A percentile compares a stretch with the other conserved stretches of the same genome.
phyloP scores from a whole-genome alignment of 352 stramenopile species.

The Phytophthora megakarya region DNA sequence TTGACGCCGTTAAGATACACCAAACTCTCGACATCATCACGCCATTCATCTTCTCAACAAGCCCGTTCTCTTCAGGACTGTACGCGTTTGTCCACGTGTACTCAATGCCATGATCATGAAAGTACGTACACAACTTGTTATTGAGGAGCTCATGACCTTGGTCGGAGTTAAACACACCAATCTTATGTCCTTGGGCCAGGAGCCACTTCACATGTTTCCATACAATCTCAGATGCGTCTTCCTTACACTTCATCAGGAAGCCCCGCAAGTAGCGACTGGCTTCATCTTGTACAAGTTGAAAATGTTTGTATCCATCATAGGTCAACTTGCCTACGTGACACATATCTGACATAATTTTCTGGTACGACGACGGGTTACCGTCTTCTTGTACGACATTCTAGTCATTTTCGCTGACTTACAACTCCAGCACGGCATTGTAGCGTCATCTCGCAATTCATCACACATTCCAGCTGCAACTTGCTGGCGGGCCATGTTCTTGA shows the following conservation, averaged over 20 bases:
- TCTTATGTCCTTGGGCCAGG: not conserved
- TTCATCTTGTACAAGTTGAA: too few relatives aligned
- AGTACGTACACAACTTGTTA: not conserved
- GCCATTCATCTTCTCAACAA: constrained; percentile 13
- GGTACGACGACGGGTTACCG: too few relatives aligned
- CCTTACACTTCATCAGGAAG: too few relatives aligned
- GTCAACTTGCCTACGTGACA: too few relatives aligned
- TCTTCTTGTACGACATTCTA: too few relatives aligned
- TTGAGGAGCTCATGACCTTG: not conserved
- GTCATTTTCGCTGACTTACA: constrained; percentile 6
- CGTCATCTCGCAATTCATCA: not conserved
- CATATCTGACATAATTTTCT: too few relatives aligned
- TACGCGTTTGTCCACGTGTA: not conserved
- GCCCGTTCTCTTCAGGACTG: constrained; percentile 2
- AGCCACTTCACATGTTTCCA: too few relatives aligned
- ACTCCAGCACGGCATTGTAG: constrained; percentile 2
- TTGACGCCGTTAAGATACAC: not conserved
- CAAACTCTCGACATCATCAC: not conserved
- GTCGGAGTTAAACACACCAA: not conserved
- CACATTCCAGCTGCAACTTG: not conserved
- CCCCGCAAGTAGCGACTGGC: too few relatives aligned
- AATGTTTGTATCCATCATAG: too few relatives aligned
- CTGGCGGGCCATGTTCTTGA: constrained; percentile 10
- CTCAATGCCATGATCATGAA: not conserved
- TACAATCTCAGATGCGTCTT: too few relatives aligned